These are phyloP conservation scores for Cystofilobasidium macerans DNA, from an alignment of 768 basidiomycete genomes.

Conservation along the genomic window DNA sequence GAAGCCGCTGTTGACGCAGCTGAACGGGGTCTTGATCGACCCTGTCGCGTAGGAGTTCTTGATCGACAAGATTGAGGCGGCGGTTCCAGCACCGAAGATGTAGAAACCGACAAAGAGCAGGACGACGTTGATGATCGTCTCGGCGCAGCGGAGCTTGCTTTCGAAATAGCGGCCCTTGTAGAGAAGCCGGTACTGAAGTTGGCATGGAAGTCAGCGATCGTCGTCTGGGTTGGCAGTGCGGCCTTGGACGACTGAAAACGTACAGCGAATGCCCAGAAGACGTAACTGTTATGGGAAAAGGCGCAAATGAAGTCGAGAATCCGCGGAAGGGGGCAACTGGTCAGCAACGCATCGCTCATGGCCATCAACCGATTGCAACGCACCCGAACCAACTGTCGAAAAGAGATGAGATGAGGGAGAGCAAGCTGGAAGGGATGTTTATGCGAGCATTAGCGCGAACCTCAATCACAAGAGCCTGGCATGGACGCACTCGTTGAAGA, in stretches of 20 bases:
- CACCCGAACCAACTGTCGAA: conserved; percentile 32
- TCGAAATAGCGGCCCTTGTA: conserved; percentile 24
- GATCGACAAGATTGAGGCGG: conserved; percentile 28
- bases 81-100: conserved; percentile 7
- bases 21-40: conserved; percentile 29
- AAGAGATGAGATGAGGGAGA: conserved; percentile 25
- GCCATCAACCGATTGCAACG: neutral
- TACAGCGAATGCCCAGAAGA: conserved; percentile 28
- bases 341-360: neutral
- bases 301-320: neutral
- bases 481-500: conserved; percentile 28
- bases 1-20: conserved; percentile 28
- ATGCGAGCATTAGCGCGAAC: too few relatives aligned
- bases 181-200: conserved; percentile 25
- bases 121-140: conserved; percentile 27
- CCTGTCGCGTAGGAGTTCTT: conserved; percentile 26
- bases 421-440: neutral
- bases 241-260: too few relatives aligned
- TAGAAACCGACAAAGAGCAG: conserved; percentile 11
- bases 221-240: too few relatives aligned
- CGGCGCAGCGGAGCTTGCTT: conserved; percentile 6
- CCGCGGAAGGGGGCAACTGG: neutral
- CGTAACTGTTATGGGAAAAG: conserved; percentile 1
- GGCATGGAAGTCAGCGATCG: too few relatives aligned
- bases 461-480: neutral